Conservation (phyloP, 2,329 filamentous ascomycete genomes). For the Talaromyces sp. region DNA sequence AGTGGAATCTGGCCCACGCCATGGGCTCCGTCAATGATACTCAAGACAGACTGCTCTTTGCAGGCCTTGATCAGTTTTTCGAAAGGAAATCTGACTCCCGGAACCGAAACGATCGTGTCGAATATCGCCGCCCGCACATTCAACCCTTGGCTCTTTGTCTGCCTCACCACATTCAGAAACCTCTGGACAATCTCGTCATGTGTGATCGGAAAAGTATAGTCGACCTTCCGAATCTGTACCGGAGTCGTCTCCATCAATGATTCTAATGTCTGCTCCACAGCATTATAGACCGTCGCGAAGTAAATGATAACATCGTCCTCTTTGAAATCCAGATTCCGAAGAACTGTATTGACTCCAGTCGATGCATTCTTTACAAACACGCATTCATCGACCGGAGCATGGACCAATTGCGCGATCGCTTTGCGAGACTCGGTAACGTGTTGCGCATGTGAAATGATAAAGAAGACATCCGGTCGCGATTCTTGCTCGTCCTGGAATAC, state of each 20-base stretch:
- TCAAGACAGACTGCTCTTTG: slow-evolving; percentile 63
- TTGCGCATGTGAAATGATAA: slow-evolving; percentile 62
- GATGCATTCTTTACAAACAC: slow-evolving; percentile 83
- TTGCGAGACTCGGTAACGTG: slow-evolving; percentile 62
- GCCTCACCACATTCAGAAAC: slow-evolving; percentile 59
- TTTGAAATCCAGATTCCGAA: slow-evolving; percentile 69
- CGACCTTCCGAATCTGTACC: slow-evolving; percentile 52
- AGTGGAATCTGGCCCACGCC: slow-evolving; percentile 74
- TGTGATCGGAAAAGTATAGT: slow-evolving; percentile 64
- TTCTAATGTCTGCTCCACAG: slow-evolving; percentile 68
- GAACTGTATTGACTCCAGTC: slow-evolving; percentile 63
- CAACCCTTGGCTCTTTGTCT: slow-evolving; percentile 55
- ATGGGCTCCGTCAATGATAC: slow-evolving; percentile 80
- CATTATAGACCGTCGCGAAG: slow-evolving; percentile 75
- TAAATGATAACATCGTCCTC: slow-evolving; percentile 69
- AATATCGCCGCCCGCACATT: slow-evolving; percentile 67
- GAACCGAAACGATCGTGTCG: slow-evolving; percentile 74
- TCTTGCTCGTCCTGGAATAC: slow-evolving; percentile 66
- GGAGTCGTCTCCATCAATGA: slow-evolving; percentile 67
- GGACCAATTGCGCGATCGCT: slow-evolving; percentile 63
- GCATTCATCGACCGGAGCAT: slow-evolving; percentile 61
- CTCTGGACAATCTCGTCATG: slow-evolving; percentile 62
- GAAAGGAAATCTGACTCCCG: slow-evolving; percentile 77
- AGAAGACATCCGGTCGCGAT: slow-evolving; percentile 68
- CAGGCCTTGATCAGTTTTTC: slow-evolving; percentile 63